These are phyloP conservation scores for Agaricus subrufescens DNA, from an alignment of 768 basidiomycete genomes.

Conservation along the genomic window DNA sequence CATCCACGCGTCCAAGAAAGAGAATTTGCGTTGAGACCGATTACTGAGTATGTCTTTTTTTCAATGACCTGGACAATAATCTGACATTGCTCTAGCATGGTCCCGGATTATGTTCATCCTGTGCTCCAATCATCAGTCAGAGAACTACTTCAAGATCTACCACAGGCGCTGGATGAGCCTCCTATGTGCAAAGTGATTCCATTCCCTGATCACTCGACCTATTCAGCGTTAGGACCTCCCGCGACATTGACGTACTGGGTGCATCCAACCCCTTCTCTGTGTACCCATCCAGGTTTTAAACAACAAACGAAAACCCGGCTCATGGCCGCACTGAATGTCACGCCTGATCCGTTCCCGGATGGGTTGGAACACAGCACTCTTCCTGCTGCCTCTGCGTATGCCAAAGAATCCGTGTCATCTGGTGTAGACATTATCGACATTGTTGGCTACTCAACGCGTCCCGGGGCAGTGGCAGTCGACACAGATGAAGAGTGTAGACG, in stretches of 20 bases:
- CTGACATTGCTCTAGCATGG: conserved; percentile 52
- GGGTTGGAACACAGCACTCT: conserved; percentile 57
- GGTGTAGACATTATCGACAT: conserved; percentile 85
- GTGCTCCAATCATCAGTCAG: conserved; percentile 40
- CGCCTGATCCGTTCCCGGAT: conserved; percentile 96
- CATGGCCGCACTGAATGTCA: conserved; percentile 92
- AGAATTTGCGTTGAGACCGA: conserved; percentile 87
- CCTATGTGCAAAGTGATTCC: conserved; percentile 73
- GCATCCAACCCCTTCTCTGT: conserved; percentile 23
- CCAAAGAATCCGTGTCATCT: conserved; percentile 37
- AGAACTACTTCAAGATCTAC: conserved; percentile 38
- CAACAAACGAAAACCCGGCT: conserved; percentile 48
- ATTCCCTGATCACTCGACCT: conserved; percentile 45
- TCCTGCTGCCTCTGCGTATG: conserved; percentile 50
- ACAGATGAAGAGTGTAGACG: conserved; percentile 66
- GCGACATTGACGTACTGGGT: conserved; percentile 48
- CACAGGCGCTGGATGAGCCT: conserved; percentile 24
- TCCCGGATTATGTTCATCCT: conserved; percentile 73
- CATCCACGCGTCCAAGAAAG: conserved; percentile 79
- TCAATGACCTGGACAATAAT: not conserved
- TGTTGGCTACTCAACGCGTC: conserved; percentile 92
- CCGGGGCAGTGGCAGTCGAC: conserved; percentile 64
- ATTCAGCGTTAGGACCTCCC: conserved; percentile 28
- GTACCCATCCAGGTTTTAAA: not conserved
- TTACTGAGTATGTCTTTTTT: conserved; percentile 69